Base-by-base conservation (phyloP, 768 basidiomycete genomes). In the Lentinula boryana region DNA sequence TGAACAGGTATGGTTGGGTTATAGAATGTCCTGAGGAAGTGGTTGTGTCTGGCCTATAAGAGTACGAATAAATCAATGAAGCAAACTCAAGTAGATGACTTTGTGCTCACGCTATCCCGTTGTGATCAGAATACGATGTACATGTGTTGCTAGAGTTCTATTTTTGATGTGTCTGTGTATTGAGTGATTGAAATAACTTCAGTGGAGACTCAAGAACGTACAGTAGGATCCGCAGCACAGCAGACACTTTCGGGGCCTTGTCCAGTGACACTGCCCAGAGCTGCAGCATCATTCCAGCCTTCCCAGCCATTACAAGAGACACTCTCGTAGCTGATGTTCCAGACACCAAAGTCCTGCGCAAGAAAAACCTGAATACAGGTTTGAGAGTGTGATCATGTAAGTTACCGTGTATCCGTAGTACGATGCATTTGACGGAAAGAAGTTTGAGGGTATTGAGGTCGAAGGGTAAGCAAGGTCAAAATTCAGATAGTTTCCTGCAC, bases 401-500 rank as follows among this genome's bases (percentile, higher is more conserved):
- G 54, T 43, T 60, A 75, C 75, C 58, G 70, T 78, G 64, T 80
- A 79, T 51, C 90, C 91, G 68, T 93, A 93, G 9, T 83, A 67
- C 4, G 84, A 68, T 62, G 71, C 77, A 67, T 93, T 78, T 4
- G 86, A 88, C 0, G 91, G 92, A 68, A 91, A 93, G 66, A 91
- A 94, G 65, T 83, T 76, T 51, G 75, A 70, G 33, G 89, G 81
- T 60, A 93, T 90, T 16, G 88, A 84, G 32, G 63, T 63, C 5
- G 91, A 91, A 2, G 91, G 91, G 70, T 78, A 92, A 44, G 88
- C 85, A 56, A 93, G 84, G 72, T 94, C 91, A 70, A 94, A 93
- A 68, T 93, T 93, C 60, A 93, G 77, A 65, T 80, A 84, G 53
- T 77, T 76, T 5, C 88, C 89, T 41, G 82, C 88, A 52, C 89